Percentiles rank a stretch among this genome's conserved stretches.
These are phyloP conservation scores for Gossypium laxum DNA, from an alignment of 441 rosid genomes.

Conservation along the genomic window DNA sequence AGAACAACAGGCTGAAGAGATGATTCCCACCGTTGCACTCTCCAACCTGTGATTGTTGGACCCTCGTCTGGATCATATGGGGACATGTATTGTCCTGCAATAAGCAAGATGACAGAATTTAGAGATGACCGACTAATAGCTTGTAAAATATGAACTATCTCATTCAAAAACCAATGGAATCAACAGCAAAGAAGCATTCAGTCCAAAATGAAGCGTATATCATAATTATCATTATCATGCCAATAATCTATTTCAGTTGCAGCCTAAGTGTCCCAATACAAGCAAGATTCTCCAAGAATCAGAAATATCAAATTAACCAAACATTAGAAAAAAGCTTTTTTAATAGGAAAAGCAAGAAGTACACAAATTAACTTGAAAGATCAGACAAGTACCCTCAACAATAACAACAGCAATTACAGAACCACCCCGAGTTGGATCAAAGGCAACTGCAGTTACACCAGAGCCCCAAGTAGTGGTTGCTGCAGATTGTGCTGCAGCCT, in stretches of 20 bases:
- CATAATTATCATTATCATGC: neutral
- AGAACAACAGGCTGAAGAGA: conserved; percentile 94
- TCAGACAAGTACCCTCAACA: conserved; percentile 65
- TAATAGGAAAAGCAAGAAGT: conserved; percentile 14
- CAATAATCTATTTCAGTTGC: neutral
- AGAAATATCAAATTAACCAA: neutral
- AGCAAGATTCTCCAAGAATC: neutral
- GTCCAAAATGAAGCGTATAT: neutral
- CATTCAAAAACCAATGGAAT: neutral
- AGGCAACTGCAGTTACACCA: conserved; percentile 97
- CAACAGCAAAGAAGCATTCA: neutral
- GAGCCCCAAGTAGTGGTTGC: conserved; percentile 99
- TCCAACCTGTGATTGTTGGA: conserved; percentile 98
- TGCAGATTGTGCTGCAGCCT: conserved; percentile 93
- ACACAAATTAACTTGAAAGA: conserved; percentile 13
- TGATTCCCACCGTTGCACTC: conserved; percentile 99
- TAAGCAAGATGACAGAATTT: neutral
- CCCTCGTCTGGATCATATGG: conserved; percentile 99
- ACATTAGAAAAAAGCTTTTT: neutral
- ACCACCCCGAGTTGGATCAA: conserved; percentile 97
- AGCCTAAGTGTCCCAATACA: neutral
- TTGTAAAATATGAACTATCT: conserved; percentile 6
- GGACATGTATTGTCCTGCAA: conserved; percentile 94
- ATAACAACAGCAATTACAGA: conserved; percentile 96
- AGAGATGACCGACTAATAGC: conserved; percentile 1